Evolutionary conservation across 2,329 filamentous ascomycete species (phyloP).

Genomic region (Amauroascus verrucosus): DNA sequence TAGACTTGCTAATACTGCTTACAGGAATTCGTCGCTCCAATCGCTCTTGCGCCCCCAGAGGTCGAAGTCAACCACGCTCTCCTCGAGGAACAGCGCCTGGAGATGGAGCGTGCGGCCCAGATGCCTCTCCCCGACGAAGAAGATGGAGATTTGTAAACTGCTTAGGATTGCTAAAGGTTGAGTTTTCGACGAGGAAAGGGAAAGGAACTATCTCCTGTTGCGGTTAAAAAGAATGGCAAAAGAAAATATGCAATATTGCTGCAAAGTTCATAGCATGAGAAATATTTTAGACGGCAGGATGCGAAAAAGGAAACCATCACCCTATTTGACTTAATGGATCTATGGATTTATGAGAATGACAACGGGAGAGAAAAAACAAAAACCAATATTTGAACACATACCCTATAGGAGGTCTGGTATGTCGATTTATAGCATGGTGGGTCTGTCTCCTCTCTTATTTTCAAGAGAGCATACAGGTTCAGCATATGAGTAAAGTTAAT

Average conservation of each 20-base stretch:
- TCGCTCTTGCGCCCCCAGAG: constrained; percentile 87
- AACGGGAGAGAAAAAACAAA: too few relatives aligned
- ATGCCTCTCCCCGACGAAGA: constrained; percentile 93
- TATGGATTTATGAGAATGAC: constrained; percentile 12
- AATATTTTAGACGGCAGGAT: constrained; percentile 12
- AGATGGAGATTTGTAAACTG: constrained; percentile 52
- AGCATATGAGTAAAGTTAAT: too few relatives aligned
- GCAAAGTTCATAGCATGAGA: constrained; percentile 6
- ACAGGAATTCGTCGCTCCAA: constrained; percentile 92
- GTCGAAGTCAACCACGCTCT: constrained; percentile 77
- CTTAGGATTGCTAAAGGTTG: neutral
- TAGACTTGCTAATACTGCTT: constrained; percentile 19
- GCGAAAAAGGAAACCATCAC: constrained; percentile 6
- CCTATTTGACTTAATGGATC: constrained; percentile 11
- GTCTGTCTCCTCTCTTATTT: neutral
- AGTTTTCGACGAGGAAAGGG: neutral
- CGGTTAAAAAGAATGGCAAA: neutral
- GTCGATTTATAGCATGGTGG: neutral
- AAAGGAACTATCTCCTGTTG: neutral
- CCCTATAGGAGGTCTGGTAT: neutral
- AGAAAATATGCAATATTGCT: neutral
- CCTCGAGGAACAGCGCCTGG: constrained; percentile 70
- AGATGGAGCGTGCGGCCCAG: constrained; percentile 71
- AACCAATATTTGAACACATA: constrained; percentile 5
- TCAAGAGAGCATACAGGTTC: neutral